Conservation (phyloP, 2,329 filamentous ascomycete species). For the Ceratocystis variospora region DNA sequence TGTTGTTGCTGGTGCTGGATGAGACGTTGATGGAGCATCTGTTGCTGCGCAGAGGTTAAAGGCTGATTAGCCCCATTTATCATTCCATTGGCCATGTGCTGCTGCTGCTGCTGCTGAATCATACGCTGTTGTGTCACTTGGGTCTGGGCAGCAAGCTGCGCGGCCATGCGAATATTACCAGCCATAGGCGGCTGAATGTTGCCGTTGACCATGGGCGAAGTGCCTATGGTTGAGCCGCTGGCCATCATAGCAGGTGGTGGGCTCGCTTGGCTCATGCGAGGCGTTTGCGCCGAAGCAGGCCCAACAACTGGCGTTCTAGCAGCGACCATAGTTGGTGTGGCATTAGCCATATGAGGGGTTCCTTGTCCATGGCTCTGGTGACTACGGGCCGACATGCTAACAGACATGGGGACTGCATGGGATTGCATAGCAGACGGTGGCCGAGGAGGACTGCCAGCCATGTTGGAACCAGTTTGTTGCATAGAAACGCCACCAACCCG, state of each 20-base stretch:
- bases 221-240: constrained; percentile 35
- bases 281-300: constrained; percentile 40
- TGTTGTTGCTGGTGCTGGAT: constrained; percentile 24
- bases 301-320: constrained; percentile 42
- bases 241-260: constrained; percentile 47
- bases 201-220: constrained; percentile 14
- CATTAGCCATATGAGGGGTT: constrained; percentile 48
- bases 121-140: constrained; percentile 34
- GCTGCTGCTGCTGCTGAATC: constrained; percentile 34
- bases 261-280: constrained; percentile 49
- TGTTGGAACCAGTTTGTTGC: constrained; percentile 52
- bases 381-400: constrained; percentile 50
- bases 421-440: constrained; percentile 53
- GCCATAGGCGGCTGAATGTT: background rate
- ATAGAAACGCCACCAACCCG: constrained; percentile 49
- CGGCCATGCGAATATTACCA: constrained; percentile 25
- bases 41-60: constrained; percentile 29
- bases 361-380: constrained; percentile 51
- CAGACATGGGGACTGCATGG: constrained; percentile 42
- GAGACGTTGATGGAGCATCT: constrained; percentile 21
- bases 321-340: constrained; percentile 47
- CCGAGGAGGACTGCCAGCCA: constrained; percentile 53
- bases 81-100: constrained; percentile 29
- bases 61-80: constrained; percentile 25
- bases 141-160: constrained; percentile 29